Evolutionary conservation across 2,329 filamentous ascomycete genomes (phyloP).

Genomic region (Calonectria multiphialidica): DNA sequence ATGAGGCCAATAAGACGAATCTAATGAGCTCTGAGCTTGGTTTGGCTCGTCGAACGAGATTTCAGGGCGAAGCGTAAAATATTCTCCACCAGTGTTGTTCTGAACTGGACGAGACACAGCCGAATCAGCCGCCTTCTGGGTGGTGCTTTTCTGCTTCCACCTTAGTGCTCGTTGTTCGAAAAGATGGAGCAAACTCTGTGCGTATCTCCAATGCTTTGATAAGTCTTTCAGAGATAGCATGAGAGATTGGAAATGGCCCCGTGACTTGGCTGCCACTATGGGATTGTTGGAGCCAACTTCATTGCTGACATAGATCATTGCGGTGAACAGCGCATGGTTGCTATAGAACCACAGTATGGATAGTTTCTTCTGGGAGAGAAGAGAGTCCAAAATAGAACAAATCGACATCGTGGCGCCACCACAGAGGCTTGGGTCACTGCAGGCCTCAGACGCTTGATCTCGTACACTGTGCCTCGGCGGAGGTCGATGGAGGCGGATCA

Average conservation of each 20-base stretch:
- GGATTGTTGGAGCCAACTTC: constrained; percentile 2
- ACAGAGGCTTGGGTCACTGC: background rate
- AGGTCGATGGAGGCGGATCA: constrained; percentile 5
- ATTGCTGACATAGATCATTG: background rate
- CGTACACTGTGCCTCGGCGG: background rate
- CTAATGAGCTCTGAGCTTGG: background rate
- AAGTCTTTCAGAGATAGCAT: background rate
- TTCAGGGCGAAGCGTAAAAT: background rate
- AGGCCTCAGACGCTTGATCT: background rate
- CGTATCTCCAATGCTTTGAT: constrained; percentile 8
- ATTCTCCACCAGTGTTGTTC: background rate
- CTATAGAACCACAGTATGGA: background rate
- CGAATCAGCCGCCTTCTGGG: background rate
- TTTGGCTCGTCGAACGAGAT: background rate
- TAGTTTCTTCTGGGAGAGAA: background rate
- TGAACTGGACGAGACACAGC: background rate
- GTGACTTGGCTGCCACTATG: background rate
- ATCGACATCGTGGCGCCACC: background rate
- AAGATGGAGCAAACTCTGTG: background rate
- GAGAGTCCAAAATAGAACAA: background rate
- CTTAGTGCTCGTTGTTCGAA: constrained; percentile 4
- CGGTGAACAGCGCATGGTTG: background rate
- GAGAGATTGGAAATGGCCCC: background rate
- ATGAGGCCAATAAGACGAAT: background rate
- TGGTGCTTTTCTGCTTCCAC: background rate